Conservation (phyloP, 164 flowering plant genomes). For the Vitis rotundifolia region DNA sequence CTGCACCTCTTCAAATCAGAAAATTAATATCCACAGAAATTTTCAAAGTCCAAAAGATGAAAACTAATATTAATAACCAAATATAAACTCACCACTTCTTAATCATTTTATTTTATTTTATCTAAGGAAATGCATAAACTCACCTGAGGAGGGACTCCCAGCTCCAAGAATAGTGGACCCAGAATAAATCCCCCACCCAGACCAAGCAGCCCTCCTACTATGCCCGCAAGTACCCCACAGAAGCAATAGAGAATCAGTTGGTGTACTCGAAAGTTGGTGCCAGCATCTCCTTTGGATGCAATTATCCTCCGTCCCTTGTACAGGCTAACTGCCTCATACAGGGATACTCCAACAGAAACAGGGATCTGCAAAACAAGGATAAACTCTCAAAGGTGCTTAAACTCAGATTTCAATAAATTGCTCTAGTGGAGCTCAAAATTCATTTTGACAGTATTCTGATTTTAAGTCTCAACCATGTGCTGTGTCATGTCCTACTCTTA, state of each 20-base stretch:
- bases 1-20: not conserved
- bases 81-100: not conserved
- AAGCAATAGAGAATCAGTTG: conserved; percentile 66
- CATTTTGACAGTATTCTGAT: not conserved
- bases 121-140: conserved; percentile 4
- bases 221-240: conserved; percentile 76
- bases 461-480: not conserved
- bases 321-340: conserved; percentile 67
- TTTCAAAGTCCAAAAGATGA: no score
- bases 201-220: conserved; percentile 95
- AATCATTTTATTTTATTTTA: not conserved
- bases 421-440: not conserved
- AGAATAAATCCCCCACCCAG: conserved; percentile 91
- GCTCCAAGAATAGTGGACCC: conserved; percentile 94
- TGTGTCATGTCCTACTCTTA: no score
- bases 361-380: conserved; percentile 56
- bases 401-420: not conserved
- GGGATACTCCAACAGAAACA: conserved; percentile 71
- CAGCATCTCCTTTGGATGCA: conserved; percentile 65
- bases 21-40: no score
- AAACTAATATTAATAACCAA: not conserved
- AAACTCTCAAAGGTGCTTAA: conserved; percentile 9
- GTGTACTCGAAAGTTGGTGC: conserved; percentile 43
- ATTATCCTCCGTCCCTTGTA: conserved; percentile 67
- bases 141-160: conserved; percentile 97